Conservation (phyloP, 257 asterid species). For the Solanum bukasovii region DNA sequence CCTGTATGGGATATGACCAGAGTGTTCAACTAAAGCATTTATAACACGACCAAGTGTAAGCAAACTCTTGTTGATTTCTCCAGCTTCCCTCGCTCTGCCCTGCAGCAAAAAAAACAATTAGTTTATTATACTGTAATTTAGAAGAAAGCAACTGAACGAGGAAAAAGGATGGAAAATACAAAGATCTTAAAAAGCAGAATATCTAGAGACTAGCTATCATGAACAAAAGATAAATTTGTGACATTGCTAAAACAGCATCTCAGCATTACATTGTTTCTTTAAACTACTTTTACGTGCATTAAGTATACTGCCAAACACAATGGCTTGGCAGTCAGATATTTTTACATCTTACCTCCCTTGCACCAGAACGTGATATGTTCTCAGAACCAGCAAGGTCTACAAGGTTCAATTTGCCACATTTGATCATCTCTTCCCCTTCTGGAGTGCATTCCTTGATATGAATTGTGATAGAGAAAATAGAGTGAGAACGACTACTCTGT, state of each 20-base stretch:
- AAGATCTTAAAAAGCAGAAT: not conserved
- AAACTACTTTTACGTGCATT: not conserved
- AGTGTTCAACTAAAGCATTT: conserved; percentile 95
- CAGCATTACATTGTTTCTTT: not conserved
- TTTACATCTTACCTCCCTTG: conserved; percentile 68
- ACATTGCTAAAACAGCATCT: not conserved
- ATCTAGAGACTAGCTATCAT: not conserved
- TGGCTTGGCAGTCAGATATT: not conserved
- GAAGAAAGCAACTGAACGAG: not conserved
- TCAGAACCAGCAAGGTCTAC: conserved; percentile 99
- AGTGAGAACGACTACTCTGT: conserved; percentile 99
- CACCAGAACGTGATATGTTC: conserved; percentile 97
- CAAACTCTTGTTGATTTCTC: conserved; percentile 98
- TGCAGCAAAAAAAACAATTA: conserved; percentile 11
- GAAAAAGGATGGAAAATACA: not conserved
- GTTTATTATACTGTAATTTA: not conserved
- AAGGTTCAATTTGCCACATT: conserved; percentile 90
- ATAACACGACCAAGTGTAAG: conserved; percentile 93
- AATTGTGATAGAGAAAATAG: conserved; percentile 87
- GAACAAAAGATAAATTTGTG: not conserved
- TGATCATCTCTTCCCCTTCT: conserved; percentile 98
- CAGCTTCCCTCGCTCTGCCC: conserved; percentile 99
- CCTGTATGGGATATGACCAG: conserved; percentile 98
- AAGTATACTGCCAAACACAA: not conserved
- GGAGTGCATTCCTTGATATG: conserved; percentile 97